Evolutionary conservation across 2,329 filamentous ascomycete genomes (phyloP), one percentile per base, ranked within the genome.

Genomic region (Cercospora citrullina): DNA sequence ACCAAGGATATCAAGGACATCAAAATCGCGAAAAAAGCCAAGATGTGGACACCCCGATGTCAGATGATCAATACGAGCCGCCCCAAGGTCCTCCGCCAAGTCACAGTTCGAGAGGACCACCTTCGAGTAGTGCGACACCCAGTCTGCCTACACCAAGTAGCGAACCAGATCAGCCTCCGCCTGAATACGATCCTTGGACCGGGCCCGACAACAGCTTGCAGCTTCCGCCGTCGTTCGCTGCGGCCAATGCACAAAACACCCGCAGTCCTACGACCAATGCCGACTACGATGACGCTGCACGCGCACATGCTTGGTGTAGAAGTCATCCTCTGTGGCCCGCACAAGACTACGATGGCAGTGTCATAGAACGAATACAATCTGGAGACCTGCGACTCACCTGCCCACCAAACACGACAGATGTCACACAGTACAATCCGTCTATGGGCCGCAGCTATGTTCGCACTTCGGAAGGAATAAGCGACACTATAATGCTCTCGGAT

Each of bases 201-300:
- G 86, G 89, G 3, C 89, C 93, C 1, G 90, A 91, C 0, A 91
- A 93, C 77, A 92, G 87, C 9, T 87, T 93, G 53, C 91, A 91
- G 1, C 90, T 90, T 0, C 91, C 91, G 0, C 91, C 91, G 0
- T 85, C 86, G 31, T 84, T 92, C 64, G 87, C 67, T 16, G 68
- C 63, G 4, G 65, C 68, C 16, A 64, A 67, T 30, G 68, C 69
- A 18, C 48, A 87, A 60, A 87, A 88, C 74, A 87, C 91, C 68
- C 80, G 78, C 33, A 92, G 90, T 12, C 87, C 88, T 0, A 85
- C 89, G 2, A 89, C 87, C 75, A 94, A 94, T 78, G 89, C 91
- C 1, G 86, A 86, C 2, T 84, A 86, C 71, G 83, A 84, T 60
- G 86, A 91, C 68, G 87, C 89, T 68, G 84, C 87, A 26, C 85